Percentiles rank a stretch among this genome's conserved stretches.
phyloP scores from a whole-genome alignment of 441 rosid species.

The Dalechampia spathulata region DNA sequence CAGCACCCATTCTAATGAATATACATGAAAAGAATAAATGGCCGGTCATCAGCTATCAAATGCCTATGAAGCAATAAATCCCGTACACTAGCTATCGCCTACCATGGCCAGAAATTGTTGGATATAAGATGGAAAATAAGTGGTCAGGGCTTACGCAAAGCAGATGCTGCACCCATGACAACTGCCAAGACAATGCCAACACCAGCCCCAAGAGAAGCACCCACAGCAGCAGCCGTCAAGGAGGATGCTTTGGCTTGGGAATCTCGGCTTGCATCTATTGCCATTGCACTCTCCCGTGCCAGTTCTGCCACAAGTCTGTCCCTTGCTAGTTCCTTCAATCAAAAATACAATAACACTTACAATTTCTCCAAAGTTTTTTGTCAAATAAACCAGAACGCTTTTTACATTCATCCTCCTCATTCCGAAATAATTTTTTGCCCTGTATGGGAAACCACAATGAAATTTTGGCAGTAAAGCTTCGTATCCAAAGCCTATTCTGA shows the following conservation, averaged over 20 bases:
- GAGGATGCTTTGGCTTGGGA: constrained; percentile 58
- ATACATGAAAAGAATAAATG: constrained; percentile 27
- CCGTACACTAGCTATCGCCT: not conserved
- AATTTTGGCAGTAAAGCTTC: too few relatives aligned
- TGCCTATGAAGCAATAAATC: not conserved
- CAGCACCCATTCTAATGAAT: constrained; percentile 15
- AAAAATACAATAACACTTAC: constrained; percentile 8
- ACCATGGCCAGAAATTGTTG: not conserved
- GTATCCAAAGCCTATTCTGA: too few relatives aligned
- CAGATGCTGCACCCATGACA: constrained; percentile 98
- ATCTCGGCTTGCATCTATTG: constrained; percentile 28
- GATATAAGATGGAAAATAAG: not conserved
- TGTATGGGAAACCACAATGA: too few relatives aligned
- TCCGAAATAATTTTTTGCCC: too few relatives aligned
- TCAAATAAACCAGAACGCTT: too few relatives aligned
- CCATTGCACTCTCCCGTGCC: constrained; percentile 40
- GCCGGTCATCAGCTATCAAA: not conserved
- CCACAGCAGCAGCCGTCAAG: constrained; percentile 74
- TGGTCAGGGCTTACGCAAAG: constrained; percentile 81
- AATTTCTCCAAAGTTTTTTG: too few relatives aligned
- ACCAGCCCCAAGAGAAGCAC: constrained; percentile 94
- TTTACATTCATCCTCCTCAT: too few relatives aligned
- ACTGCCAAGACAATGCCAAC: constrained; percentile 84
- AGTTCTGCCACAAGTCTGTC: constrained; percentile 61
- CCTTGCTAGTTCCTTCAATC: constrained; percentile 64